A percentile compares a stretch with the other conserved stretches of the same genome.
These are phyloP conservation scores for Helichrysum umbraculigerum DNA, from an alignment of 129 eudicot species.

Conservation along the genomic window DNA sequence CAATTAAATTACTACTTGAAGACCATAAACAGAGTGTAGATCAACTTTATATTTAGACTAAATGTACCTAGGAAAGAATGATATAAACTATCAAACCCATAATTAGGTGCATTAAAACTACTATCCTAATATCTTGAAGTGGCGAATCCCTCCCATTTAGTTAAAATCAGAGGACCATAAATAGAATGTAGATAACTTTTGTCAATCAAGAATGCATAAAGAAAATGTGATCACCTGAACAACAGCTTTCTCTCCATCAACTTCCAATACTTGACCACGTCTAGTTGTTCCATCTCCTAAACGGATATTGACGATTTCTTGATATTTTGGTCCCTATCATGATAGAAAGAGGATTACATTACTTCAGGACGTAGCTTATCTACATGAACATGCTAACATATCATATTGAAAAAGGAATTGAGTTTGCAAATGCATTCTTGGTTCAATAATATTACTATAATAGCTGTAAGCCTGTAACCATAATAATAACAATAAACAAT, in stretches of 20 bases:
- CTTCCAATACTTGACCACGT: constrained; percentile 97
- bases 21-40: not conserved
- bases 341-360: constrained; percentile 2
- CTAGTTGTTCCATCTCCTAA: constrained; percentile 95
- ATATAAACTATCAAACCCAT: not conserved
- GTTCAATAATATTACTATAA: not conserved
- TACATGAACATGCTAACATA: not conserved
- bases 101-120: not conserved
- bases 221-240: constrained; percentile 61
- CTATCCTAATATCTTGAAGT: not conserved
- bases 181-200: not conserved
- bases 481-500: not conserved
- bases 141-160: not conserved
- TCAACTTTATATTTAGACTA: not conserved
- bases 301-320: constrained; percentile 93
- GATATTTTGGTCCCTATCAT: constrained; percentile 88
- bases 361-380: not conserved
- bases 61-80: not conserved
- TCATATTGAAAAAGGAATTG: not conserved
- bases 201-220: not conserved
- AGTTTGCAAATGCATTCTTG: constrained; percentile 1
- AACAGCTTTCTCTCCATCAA: constrained; percentile 97
- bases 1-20: not conserved
- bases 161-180: not conserved
- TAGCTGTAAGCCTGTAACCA: not conserved